Evolutionary conservation across 2,329 filamentous ascomycete species (phyloP), one percentile per base, ranked within the genome.

Genomic region (Fusarium subglutinans): DNA sequence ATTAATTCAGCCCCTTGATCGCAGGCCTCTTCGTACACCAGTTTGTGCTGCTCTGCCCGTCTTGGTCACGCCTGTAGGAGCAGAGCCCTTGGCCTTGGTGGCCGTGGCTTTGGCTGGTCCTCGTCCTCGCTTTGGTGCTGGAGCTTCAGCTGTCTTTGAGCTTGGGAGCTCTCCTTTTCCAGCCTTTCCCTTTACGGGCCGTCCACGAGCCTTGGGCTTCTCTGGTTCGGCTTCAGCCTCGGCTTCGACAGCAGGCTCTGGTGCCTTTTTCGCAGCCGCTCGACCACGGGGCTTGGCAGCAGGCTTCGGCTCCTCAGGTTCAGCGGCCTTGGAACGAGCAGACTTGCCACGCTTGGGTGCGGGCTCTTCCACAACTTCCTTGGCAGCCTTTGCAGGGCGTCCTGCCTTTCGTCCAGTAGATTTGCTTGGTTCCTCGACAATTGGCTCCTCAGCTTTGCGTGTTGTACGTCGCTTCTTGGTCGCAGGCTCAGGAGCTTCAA

Each of bases 161-260:
- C 66, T 69, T 41, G 73, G 47, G 18, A 78, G 61, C 44, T 78
- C 76, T 17, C 76, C 76, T 41, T 78, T 78, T 26, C 76, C 76
- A 12, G 76, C 71, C 55, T 78, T 78, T 43, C 63, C 64, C n/a
- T 73, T 75, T 14, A 55, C 56, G 7, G 70, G 61, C 22, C 70
- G 67, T 41, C 74, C 64, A 26, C 76, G 72, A 43, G 74, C 30
- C 43, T 73, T 77, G 18, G 70, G 62, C 40, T 76, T 74, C 26
- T 57, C 63, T 22, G 35, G 24, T 38, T 61, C 69, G 14, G 45
- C 45, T 28, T 70, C 58, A 3, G 35, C 44, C 48, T 58, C 63
- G n/a, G 26, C 47, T 35, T 61, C 53, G 5, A 20, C 53, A 8
- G 26, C 58, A 33, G 55, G 38, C 37, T 74, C 68, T 0, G 44